Base-by-base conservation (phyloP, 768 basidiomycete species). In the Suillus spraguei region DNA sequence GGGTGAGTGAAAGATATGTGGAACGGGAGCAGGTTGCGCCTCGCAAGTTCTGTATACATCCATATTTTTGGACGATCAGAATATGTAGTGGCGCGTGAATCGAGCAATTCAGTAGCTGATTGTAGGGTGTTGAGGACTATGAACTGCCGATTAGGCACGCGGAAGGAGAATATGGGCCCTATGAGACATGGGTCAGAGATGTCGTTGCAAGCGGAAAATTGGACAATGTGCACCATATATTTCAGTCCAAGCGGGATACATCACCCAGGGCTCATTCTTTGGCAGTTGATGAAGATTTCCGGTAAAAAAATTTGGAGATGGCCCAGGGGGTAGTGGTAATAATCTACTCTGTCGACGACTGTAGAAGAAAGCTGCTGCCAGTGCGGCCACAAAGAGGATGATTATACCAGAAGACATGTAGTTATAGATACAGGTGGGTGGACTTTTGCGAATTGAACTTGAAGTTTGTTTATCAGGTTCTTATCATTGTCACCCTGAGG, bases 241-340 rank as follows among this genome's bases (percentile, higher is more conserved):
- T 39, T 56, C 55, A 24, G 55, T 36, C 55, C 55, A 55, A 7
- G 36, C 13, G 14, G 36, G 14, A 39, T 39, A 56, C 24, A 5
- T 11, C 22, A 22, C 2, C 55, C 55, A 56, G 39, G 13, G 36
- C 8, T 39, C 55, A 14, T 56, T 22, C 36, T 39, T 38, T 38
- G 55, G 55, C 5, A 56, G 24, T 11, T 56, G 55, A 38, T 56
- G 55, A 10, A 5, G 9, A 56, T 56, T 56, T 24, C 55, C 55
- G 2, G 38, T 24, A 10, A 56, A 28, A 22, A 56, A 39, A 16
- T 56, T 56, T 39, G 55, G 36, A 17, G 8, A 4, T 6, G 55
- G 55, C 14, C 55, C 55, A n/a, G 55, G 55, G 9, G 55, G 55
- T 56, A 56, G 38, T 56, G 36, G 55, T 17, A 56, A 28, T 28